Evolutionary conservation across 768 basidiomycete species (phyloP), one percentile per base, ranked within the genome.

Genomic region (Mycena maculata): DNA sequence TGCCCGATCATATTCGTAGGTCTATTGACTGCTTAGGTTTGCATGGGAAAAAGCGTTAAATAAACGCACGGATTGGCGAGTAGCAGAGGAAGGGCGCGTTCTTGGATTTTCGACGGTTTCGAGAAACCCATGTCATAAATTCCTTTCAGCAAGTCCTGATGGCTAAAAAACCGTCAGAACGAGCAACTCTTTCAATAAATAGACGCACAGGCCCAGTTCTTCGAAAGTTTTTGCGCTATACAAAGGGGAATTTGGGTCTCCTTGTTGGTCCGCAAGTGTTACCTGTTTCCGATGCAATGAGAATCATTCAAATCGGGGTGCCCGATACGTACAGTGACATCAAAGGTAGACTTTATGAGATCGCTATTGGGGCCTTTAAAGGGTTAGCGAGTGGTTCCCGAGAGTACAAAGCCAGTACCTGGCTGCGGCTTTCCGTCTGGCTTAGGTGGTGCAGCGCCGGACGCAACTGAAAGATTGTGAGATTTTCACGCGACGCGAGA

Each of bases 1-100:
- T 99, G 98, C 20, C 96, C 98, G 76, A 99, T 99, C 92, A 99
- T 96, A 80, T 99, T 99, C 57, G 90, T 92, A 13, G 97, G 92
- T n/a, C 97, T 99, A 63, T 67, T 61, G 18, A 45, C 65, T 45
- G 22, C 58, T 72, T 22, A 54, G 38, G 45, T 45, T 25, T 1
- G 30, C 2, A 23, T 18, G 16, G 20, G 30, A 10, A 50, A 39
- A 3, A 53, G 31, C 6, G 33, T n/a, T 2, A 25, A 41, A 15
- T 12, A 15, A 15, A 82, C 92, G 72, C 73, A 98, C 96, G 97
- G 98, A 74, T 97, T 91, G 56, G 88, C 76, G 11, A 99, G 88
- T 33, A 99, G 86, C 27, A 99, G 85, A 1, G 98, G 98, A 9
- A 99, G 83, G 22, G 98, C 98, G 69, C 93, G 90, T 83, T 98